A percentile compares a stretch with the other conserved stretches of the same genome.
Evolutionary conservation across 2,329 filamentous ascomycete species (phyloP).

Genomic region (Shiraia sp.): DNA sequence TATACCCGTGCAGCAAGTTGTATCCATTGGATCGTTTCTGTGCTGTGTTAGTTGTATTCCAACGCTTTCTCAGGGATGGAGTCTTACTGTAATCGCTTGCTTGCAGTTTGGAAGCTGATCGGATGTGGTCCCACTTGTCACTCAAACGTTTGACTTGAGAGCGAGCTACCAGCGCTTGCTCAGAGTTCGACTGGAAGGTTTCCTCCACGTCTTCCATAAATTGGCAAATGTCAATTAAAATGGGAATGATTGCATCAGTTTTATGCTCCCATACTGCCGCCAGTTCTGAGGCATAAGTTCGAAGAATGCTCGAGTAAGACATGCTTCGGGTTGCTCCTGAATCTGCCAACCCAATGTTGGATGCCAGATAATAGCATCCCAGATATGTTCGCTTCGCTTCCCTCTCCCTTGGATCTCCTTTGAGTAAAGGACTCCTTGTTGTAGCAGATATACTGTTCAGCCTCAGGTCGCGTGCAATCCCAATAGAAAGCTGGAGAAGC

Average conservation of each 20-base stretch:
- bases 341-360: slow-evolving; percentile 33
- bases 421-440: slow-evolving; percentile 22
- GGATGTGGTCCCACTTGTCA: slow-evolving; percentile 40
- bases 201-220: slow-evolving; percentile 43
- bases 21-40: slow-evolving; percentile 39
- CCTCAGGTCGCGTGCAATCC: slow-evolving; percentile 36
- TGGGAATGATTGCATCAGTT: slow-evolving; percentile 34
- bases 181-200: slow-evolving; percentile 31
- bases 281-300: slow-evolving; percentile 38
- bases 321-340: slow-evolving; percentile 25
- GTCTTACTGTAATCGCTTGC: slow-evolving; percentile 37
- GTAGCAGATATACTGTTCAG: slow-evolving; percentile 30
- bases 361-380: slow-evolving; percentile 41
- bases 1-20: slow-evolving; percentile 35
- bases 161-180: slow-evolving; percentile 34
- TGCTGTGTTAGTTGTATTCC: slow-evolving; percentile 14
- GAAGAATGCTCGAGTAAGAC: slow-evolving; percentile 31
- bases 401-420: slow-evolving; percentile 25
- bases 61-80: neutral
- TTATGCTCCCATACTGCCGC: slow-evolving; percentile 35
- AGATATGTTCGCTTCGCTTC: slow-evolving; percentile 42
- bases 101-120: slow-evolving; percentile 31
- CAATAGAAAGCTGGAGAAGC: slow-evolving; percentile 39
- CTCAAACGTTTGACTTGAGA: slow-evolving; percentile 38
- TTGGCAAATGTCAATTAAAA: slow-evolving; percentile 37